Evolutionary conservation across 805 yeast genomes (phyloP).

Genomic region (Cyberlindnera bimundalis): DNA sequence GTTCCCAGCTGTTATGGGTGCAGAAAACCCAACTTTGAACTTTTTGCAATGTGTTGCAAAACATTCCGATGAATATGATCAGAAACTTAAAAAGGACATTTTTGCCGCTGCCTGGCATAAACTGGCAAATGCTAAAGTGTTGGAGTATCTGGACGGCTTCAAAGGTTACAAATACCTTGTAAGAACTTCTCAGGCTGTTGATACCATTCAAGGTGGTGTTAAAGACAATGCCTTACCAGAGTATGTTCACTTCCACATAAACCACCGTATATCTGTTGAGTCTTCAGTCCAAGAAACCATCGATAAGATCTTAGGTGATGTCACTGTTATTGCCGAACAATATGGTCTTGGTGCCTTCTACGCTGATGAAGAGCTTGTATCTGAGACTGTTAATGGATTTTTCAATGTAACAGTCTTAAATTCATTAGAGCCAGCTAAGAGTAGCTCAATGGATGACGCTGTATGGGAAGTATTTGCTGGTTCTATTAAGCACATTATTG

Average conservation of each 20-base stretch:
- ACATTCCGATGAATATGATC: slow-evolving; percentile 29
- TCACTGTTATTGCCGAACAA: slow-evolving; percentile 38
- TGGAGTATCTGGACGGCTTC: slow-evolving; percentile 30
- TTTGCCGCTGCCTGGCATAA: slow-evolving; percentile 34
- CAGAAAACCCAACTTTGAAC: slow-evolving; percentile 51
- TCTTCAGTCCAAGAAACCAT: slow-evolving; percentile 32
- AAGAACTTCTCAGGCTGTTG: slow-evolving; percentile 42
- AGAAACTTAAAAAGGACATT: slow-evolving; percentile 27
- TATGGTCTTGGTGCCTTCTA: slow-evolving; percentile 32
- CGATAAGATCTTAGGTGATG: slow-evolving; percentile 33
- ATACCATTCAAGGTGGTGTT: slow-evolving; percentile 59
- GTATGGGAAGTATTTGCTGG: slow-evolving; percentile 61
- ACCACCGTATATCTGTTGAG: slow-evolving; percentile 57
- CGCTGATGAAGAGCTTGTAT: slow-evolving; percentile 8
- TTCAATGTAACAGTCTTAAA: slow-evolving; percentile 30
- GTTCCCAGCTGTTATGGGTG: slow-evolving; percentile 42
- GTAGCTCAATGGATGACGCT: slow-evolving; percentile 43
- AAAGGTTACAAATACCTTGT: slow-evolving; percentile 36
- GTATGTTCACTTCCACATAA: slow-evolving; percentile 43
- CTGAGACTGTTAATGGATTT: slow-evolving; percentile 35
- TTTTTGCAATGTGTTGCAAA: slow-evolving; percentile 61
- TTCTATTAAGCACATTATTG: slow-evolving; percentile 57
- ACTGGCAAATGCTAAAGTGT: slow-evolving; percentile 35
- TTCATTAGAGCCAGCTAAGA: slow-evolving; percentile 49
- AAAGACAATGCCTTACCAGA: slow-evolving; percentile 71